Conservation (phyloP, 2,329 filamentous ascomycete species). For the Xylaria polymorpha region DNA sequence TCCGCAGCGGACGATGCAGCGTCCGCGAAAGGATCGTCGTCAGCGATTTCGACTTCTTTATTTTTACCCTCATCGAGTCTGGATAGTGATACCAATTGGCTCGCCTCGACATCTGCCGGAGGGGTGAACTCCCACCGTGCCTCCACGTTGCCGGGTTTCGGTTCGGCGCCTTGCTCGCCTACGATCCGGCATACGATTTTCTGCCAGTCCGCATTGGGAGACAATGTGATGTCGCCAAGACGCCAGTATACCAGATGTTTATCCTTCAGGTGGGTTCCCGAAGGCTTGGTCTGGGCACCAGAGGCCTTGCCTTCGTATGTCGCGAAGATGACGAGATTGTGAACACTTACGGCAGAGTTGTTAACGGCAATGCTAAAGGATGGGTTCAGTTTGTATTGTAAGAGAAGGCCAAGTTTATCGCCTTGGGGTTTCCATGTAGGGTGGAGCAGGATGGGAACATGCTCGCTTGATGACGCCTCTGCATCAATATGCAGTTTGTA, state of each 20-base stretch:
- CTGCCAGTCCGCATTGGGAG: slow-evolving; percentile 69
- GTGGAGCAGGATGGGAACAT: slow-evolving; percentile 78
- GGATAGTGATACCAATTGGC: slow-evolving; percentile 68
- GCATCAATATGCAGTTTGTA: slow-evolving; percentile 85
- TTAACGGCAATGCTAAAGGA: slow-evolving; percentile 59
- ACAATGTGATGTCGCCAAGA: slow-evolving; percentile 77
- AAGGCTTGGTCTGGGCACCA: slow-evolving; percentile 80
- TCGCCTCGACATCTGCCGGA: slow-evolving; percentile 46
- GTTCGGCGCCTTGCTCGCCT: slow-evolving; percentile 75
- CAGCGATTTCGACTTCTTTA: slow-evolving; percentile 58
- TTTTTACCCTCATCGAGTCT: slow-evolving; percentile 65
- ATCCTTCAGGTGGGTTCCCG: slow-evolving; percentile 82
- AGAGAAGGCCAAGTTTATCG: slow-evolving; percentile 85
- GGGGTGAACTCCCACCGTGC: slow-evolving; percentile 77
- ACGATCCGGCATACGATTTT: slow-evolving; percentile 87
- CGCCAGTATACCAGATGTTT: slow-evolving; percentile 84
- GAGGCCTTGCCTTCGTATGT: slow-evolving; percentile 76
- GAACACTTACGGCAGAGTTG: slow-evolving; percentile 66
- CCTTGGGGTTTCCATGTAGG: slow-evolving; percentile 86
- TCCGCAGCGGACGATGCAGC: slow-evolving; percentile 52
- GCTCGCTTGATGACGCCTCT: slow-evolving; percentile 57
- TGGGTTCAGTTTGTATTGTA: slow-evolving; percentile 88
- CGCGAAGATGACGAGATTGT: slow-evolving; percentile 80
- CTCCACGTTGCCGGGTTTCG: slow-evolving; percentile 81
- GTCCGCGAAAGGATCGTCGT: slow-evolving; percentile 78